These are phyloP conservation scores for Orbilia javanica DNA, from an alignment of 2,329 filamentous ascomycete species.

Conservation along the genomic window DNA sequence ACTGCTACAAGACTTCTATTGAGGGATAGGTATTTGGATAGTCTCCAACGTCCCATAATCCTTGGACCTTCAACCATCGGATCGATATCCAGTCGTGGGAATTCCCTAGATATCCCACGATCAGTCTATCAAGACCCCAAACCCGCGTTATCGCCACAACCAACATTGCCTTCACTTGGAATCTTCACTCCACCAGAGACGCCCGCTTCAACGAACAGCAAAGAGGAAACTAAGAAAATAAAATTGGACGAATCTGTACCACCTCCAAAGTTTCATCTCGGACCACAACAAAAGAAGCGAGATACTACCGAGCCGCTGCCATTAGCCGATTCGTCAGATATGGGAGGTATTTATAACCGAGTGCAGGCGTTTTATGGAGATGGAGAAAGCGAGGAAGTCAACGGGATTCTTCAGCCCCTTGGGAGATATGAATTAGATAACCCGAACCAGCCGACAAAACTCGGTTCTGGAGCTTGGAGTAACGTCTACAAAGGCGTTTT, in stretches of 20 bases:
- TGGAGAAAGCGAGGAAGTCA: not conserved
- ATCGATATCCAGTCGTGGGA: not conserved
- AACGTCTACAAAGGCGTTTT: constrained; percentile 55
- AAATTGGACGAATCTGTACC: constrained; percentile 31
- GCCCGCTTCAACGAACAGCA: not conserved
- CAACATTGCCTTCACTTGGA: not conserved
- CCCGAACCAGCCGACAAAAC: constrained; percentile 35
- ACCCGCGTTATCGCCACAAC: not conserved
- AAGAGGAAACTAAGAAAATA: not conserved
- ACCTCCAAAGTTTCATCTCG: constrained; percentile 23
- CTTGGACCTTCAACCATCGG: constrained; percentile 15
- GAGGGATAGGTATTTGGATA: constrained; percentile 46
- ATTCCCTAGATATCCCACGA: constrained; percentile 42
- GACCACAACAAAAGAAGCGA: not conserved
- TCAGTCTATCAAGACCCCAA: constrained; percentile 31
- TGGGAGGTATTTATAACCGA: constrained; percentile 44
- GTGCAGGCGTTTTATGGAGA: too few relatives aligned
- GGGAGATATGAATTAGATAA: constrained; percentile 39
- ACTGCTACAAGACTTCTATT: constrained; percentile 29
- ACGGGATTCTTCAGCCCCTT: constrained; percentile 13
- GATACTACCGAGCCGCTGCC: not conserved
- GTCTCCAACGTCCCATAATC: constrained; percentile 41
- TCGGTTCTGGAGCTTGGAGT: constrained; percentile 61
- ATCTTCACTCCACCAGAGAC: constrained; percentile 49
- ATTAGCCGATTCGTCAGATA: constrained; percentile 29